These are phyloP conservation scores for Globisporangium viniferum DNA, from an alignment of 352 stramenopile genomes.

Conservation along the genomic window DNA sequence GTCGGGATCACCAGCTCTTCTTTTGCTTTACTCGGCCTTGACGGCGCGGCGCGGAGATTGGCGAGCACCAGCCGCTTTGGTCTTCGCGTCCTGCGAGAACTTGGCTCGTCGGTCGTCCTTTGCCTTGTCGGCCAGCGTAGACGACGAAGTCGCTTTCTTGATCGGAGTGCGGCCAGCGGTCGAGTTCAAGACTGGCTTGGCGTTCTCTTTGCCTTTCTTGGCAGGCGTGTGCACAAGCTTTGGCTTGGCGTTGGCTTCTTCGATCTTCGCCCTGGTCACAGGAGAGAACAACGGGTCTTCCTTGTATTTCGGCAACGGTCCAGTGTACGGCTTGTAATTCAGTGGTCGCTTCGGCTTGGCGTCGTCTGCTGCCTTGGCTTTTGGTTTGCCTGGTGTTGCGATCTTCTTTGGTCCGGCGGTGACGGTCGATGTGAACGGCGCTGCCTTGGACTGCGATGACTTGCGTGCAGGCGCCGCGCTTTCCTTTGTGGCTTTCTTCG, in stretches of 20 bases:
- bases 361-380: background rate
- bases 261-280: constrained; percentile 12
- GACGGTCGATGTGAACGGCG: constrained; percentile 13
- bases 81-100: constrained; percentile 39
- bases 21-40: background rate
- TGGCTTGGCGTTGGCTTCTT: constrained; percentile 25
- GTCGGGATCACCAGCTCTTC: background rate
- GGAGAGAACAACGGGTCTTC: constrained; percentile 67
- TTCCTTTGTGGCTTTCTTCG: constrained; percentile 11
- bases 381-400: background rate
- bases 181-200: constrained; percentile 22
- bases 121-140: constrained; percentile 6
- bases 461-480: background rate
- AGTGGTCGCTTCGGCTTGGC: constrained; percentile 11
- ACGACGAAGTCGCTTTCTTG: constrained; percentile 19
- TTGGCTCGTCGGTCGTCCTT: constrained; percentile 37
- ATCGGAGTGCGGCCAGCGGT: constrained; percentile 24
- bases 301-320: constrained; percentile 50
- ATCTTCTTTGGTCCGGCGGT: constrained; percentile 9
- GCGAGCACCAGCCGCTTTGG: constrained; percentile 17
- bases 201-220: constrained; percentile 22
- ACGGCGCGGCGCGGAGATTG: constrained; percentile 12
- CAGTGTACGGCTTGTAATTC: constrained; percentile 67
- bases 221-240: constrained; percentile 16
- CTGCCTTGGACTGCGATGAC: constrained; percentile 5